A percentile compares a stretch with the other conserved stretches of the same genome.
Evolutionary conservation across 179 eudicot species (phyloP).

Genomic region (Silene coronaria): DNA sequence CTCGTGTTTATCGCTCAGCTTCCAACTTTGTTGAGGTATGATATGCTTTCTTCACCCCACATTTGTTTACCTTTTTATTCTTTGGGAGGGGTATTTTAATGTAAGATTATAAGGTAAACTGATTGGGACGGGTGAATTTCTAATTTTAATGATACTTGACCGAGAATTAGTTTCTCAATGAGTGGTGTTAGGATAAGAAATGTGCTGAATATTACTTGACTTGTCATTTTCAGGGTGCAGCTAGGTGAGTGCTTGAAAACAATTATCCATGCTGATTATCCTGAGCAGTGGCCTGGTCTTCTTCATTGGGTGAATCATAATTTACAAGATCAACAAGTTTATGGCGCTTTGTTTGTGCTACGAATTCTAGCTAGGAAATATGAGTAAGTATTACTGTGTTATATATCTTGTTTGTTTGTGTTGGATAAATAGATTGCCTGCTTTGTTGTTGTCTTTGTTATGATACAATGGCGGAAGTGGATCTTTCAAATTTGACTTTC

Average conservation of each 20-base stretch:
- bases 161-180: background rate
- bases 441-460: background rate
- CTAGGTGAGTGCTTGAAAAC: constrained; percentile 98
- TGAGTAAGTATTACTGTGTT: constrained; percentile 48
- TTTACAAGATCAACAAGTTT: constrained; percentile 90
- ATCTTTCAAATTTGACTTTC: no score
- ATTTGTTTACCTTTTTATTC: background rate
- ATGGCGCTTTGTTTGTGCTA: constrained; percentile 88
- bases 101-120: background rate
- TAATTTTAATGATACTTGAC: background rate
- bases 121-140: background rate
- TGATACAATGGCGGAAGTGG: background rate
- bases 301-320: constrained; percentile 93
- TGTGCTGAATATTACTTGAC: background rate
- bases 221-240: constrained; percentile 57
- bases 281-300: constrained; percentile 95
- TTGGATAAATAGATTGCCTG: background rate
- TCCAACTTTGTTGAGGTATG: constrained; percentile 79
- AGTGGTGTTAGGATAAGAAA: background rate
- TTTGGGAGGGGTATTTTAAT: background rate
- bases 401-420: constrained; percentile 3
- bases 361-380: constrained; percentile 95
- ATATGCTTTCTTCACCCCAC: background rate
- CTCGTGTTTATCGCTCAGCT: constrained; percentile 75
- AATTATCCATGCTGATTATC: constrained; percentile 85